A percentile compares a stretch with the other conserved stretches of the same genome.
Evolutionary conservation across 1,284 basidiomycete species (phyloP).

Genomic region (Rhizopogon parksii): DNA sequence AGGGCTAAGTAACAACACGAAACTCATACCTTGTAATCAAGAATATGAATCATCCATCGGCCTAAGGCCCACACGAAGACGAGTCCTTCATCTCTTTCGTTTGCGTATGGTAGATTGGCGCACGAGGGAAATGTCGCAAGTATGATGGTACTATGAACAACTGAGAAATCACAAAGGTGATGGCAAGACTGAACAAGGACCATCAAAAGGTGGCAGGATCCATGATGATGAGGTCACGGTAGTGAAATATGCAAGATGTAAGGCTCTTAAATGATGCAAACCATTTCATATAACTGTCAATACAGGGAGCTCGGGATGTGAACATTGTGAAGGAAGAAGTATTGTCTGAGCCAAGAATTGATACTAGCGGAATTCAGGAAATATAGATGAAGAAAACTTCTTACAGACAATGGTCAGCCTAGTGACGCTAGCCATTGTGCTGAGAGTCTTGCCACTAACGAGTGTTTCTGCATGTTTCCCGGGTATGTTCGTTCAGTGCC

Average conservation of each 20-base stretch:
- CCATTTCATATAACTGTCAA: not conserved
- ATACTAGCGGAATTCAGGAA: not conserved
- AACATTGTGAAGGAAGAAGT: no score
- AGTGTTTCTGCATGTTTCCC: not conserved
- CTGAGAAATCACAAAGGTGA: not conserved
- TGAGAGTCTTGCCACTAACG: not conserved
- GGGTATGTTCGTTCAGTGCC: no score
- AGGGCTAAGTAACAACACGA: not conserved
- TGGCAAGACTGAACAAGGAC: not conserved
- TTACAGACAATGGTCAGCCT: not conserved
- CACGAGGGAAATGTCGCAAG: constrained; percentile 19
- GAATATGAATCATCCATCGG: constrained; percentile 21
- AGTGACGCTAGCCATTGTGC: not conserved
- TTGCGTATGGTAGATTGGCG: constrained; percentile 20
- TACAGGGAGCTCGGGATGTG: no score
- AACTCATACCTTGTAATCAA: constrained; percentile 17
- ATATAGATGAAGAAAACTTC: no score
- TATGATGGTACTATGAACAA: constrained; percentile 10
- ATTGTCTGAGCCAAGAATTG: no score
- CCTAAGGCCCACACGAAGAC: constrained; percentile 20
- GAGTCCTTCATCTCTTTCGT: constrained; percentile 12
- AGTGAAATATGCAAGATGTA: not conserved
- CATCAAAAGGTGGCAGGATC: not conserved
- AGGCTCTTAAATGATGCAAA: not conserved
- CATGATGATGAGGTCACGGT: not conserved